Conservation (phyloP, 2,329 filamentous ascomycete species). For the Paracoccidioides brasiliensis region DNA sequence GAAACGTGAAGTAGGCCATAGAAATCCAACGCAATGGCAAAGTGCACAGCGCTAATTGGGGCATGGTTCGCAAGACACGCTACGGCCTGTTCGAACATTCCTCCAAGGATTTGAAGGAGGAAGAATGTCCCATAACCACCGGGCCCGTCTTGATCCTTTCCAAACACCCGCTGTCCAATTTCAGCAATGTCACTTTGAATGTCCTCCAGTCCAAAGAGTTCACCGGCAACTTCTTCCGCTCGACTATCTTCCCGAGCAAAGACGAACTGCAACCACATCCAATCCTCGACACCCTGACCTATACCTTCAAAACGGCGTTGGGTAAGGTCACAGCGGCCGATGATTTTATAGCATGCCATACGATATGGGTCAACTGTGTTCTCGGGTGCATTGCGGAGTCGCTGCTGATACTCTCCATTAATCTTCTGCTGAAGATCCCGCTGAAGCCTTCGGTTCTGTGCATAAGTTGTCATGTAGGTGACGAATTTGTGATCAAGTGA, state of each 20-base stretch:
- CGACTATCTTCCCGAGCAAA: conserved; percentile 50
- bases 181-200: conserved; percentile 72
- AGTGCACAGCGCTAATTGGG: conserved; percentile 88
- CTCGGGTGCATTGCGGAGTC: conserved; percentile 69
- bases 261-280: conserved; percentile 54
- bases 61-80: conserved; percentile 84
- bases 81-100: conserved; percentile 88
- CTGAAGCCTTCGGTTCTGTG: conserved; percentile 63
- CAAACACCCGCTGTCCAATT: conserved; percentile 84
- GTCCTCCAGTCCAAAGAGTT: conserved; percentile 50
- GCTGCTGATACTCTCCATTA: conserved; percentile 77
- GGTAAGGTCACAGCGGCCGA: conserved; percentile 59
- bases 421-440: conserved; percentile 74
- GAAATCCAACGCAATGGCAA: conserved; percentile 75
- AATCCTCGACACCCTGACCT: conserved; percentile 50
- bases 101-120: conserved; percentile 77
- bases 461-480: conserved; percentile 75
- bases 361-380: conserved; percentile 86
- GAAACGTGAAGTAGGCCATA: conserved; percentile 82
- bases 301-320: conserved; percentile 45
- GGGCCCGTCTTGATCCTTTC: conserved; percentile 63
- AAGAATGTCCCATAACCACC: conserved; percentile 84
- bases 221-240: conserved; percentile 48
- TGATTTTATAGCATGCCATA: conserved; percentile 95
- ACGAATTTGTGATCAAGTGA: conserved; percentile 84